Conservation (phyloP, 73 alveolate species). For the Breviolum minutum region DNA sequence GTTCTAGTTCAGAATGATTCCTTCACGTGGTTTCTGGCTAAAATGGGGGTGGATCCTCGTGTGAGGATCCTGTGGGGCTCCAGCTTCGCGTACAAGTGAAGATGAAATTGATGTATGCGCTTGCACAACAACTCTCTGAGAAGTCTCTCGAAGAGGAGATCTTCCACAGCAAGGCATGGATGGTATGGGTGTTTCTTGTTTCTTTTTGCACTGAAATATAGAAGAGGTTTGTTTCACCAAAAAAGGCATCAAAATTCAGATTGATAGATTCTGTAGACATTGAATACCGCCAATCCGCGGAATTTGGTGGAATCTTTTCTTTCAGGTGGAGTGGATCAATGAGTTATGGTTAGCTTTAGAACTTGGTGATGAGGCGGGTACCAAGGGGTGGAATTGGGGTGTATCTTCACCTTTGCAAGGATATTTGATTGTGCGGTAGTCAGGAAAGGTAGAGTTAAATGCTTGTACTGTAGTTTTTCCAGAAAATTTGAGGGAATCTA, state of each 20-base stretch:
- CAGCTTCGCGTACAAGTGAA: slow-evolving; percentile 19
- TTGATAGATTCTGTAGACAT: not conserved
- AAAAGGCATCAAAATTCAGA: not conserved
- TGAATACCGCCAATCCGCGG: not conserved
- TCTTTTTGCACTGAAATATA: not conserved
- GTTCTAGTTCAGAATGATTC: not conserved
- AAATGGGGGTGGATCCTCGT: not conserved
- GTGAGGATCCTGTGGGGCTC: slow-evolving; percentile 5
- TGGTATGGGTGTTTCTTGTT: not conserved
- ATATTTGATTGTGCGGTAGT: not conserved
- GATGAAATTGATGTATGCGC: slow-evolving; percentile 74
- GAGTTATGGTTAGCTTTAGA: slow-evolving; percentile 78
- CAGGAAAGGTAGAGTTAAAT: not conserved
- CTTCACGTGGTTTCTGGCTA: not conserved
- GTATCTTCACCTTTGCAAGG: not conserved
- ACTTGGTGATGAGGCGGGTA: slow-evolving; percentile 53
- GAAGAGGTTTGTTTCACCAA: not conserved
- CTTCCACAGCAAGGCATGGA: slow-evolving; percentile 66
- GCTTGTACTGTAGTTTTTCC: not conserved
- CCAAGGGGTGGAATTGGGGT: not conserved
- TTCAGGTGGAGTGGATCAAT: slow-evolving; percentile 73
- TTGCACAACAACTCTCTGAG: slow-evolving; percentile 37
- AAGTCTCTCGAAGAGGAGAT: slow-evolving; percentile 49
- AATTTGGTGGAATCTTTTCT: not conserved
- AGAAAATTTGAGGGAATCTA: not conserved